Evolutionary conservation across 768 basidiomycete genomes (phyloP).

Genomic region (Hortiboletus flavorubellus): DNA sequence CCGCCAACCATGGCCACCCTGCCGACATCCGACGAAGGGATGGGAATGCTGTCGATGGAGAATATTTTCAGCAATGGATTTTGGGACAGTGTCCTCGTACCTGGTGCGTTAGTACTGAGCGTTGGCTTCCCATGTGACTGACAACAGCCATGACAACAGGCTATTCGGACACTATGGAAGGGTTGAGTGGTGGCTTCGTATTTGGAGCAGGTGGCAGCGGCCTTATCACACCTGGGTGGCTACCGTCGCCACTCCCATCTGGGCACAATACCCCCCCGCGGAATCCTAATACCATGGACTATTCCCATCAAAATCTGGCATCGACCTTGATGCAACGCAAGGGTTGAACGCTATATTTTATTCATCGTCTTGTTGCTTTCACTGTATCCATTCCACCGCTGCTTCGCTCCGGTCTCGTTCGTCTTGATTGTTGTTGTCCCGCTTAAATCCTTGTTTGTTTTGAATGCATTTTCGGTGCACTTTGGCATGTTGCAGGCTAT

Average conservation of each 20-base stretch:
- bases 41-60: constrained; percentile 71
- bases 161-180: constrained; percentile 77
- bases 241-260: constrained; percentile 57
- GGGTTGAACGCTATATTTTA: constrained; percentile 10
- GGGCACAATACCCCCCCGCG: constrained; percentile 45
- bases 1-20: constrained; percentile 79
- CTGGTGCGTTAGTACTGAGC: constrained; percentile 49
- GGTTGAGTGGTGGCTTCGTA: constrained; percentile 80
- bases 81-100: constrained; percentile 87
- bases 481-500: constrained; percentile 6
- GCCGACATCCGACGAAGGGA: constrained; percentile 38
- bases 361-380: constrained; percentile 5
- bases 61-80: constrained; percentile 75
- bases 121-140: background rate
- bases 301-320: constrained; percentile 25
- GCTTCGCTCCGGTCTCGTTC: background rate
- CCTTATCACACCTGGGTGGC: constrained; percentile 71
- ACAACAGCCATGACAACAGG: constrained; percentile 41
- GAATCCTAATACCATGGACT: constrained; percentile 25
- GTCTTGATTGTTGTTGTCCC: constrained; percentile 6
- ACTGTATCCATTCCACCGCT: constrained; percentile 1
- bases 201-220: constrained; percentile 83
- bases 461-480: constrained; percentile 13
- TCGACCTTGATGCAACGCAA: constrained; percentile 26
- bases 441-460: constrained; percentile 1